These are phyloP conservation scores for Fulvia fulva DNA, from an alignment of 2,329 filamentous ascomycete genomes.

Conservation along the genomic window DNA sequence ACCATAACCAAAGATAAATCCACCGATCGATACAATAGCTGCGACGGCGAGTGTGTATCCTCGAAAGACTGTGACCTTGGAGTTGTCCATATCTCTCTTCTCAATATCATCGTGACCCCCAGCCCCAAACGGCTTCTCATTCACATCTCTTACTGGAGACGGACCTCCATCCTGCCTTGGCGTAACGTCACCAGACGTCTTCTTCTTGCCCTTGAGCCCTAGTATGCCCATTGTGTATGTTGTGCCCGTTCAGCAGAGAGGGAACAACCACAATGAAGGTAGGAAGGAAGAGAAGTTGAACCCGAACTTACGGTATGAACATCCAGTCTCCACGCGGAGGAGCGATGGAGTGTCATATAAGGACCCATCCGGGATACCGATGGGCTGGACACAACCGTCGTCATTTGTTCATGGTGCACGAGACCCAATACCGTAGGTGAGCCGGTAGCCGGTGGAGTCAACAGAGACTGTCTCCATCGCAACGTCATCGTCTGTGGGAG, in stretches of 20 bases:
- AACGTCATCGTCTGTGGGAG: background rate
- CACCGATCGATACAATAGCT: conserved; percentile 36
- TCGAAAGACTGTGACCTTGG: conserved; percentile 22
- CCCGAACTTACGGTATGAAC: background rate
- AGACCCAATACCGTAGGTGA: background rate
- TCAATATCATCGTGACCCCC: conserved; percentile 21
- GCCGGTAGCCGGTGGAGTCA: background rate
- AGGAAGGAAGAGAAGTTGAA: background rate
- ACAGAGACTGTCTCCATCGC: background rate
- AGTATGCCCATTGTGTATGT: background rate
- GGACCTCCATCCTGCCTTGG: conserved; percentile 7
- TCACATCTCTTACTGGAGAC: background rate
- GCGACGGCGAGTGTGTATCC: conserved; percentile 33
- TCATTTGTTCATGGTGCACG: background rate
- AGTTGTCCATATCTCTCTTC: conserved; percentile 21
- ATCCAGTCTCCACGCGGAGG: background rate
- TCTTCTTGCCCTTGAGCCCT: background rate
- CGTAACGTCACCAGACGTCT: conserved; percentile 2
- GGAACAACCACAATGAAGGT: background rate
- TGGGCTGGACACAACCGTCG: background rate
- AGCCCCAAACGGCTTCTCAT: conserved; percentile 1
- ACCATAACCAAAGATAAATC: conserved; percentile 38
- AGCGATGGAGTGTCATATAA: background rate
- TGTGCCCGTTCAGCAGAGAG: background rate
- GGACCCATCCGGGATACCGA: background rate